Percentiles rank a stretch among this genome's conserved stretches.
Evolutionary conservation across 2,329 filamentous ascomycete genomes (phyloP).

Genomic region (Colletotrichum echinochloae): DNA sequence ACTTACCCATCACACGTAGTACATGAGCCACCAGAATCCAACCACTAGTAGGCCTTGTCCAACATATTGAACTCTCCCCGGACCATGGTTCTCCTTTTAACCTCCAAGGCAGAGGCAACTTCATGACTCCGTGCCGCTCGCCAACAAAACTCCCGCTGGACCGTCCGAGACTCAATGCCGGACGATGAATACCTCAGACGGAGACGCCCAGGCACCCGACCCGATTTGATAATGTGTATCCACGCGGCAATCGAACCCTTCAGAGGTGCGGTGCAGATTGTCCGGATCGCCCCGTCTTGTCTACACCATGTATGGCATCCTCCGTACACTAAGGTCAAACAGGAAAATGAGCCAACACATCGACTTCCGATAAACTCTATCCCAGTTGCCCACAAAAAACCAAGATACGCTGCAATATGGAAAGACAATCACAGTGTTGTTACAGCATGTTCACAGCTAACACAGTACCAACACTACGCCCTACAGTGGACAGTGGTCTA

Average conservation of each 20-base stretch:
- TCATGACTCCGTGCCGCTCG: constrained; percentile 20
- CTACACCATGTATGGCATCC: constrained; percentile 7
- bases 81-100: constrained; percentile 27
- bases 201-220: constrained; percentile 15
- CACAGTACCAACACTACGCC: background rate
- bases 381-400: constrained; percentile 24
- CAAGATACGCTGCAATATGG: constrained; percentile 19
- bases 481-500: background rate
- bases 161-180: constrained; percentile 21
- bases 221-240: constrained; percentile 14
- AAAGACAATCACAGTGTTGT: constrained; percentile 10
- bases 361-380: constrained; percentile 25
- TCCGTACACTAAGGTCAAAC: constrained; percentile 2
- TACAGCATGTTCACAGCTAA: constrained; percentile 2
- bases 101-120: constrained; percentile 31
- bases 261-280: background rate
- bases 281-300: constrained; percentile 17
- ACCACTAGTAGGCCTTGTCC: constrained; percentile 20
- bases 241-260: constrained; percentile 3
- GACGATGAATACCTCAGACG: constrained; percentile 15
- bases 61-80: constrained; percentile 17
- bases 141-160: constrained; percentile 4
- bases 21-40: constrained; percentile 21
- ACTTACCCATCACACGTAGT: too few species aligned
- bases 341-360: constrained; percentile 16